Evolutionary conservation across 805 yeast genomes (phyloP).

Genomic region (Grigorovia humatica): DNA sequence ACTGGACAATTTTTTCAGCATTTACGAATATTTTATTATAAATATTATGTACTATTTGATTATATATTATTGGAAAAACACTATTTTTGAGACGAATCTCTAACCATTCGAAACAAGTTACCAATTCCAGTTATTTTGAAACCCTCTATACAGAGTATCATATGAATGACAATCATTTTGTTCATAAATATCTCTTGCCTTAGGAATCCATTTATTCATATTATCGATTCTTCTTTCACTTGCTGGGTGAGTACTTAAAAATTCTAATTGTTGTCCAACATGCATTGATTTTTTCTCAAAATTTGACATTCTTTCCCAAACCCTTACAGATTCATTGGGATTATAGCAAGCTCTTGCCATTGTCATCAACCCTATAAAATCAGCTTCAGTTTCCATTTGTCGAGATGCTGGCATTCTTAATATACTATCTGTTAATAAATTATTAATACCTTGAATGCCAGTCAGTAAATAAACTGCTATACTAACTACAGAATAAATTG

Average conservation of each 20-base stretch:
- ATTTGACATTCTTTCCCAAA: constrained; percentile 76
- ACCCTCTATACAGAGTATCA: constrained; percentile 12
- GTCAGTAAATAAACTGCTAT: constrained; percentile 47
- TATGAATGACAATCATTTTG: constrained; percentile 23
- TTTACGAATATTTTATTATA: not conserved
- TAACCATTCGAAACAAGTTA: not conserved
- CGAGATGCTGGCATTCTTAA: constrained; percentile 78
- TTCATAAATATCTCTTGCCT: constrained; percentile 27
- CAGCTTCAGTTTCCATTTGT: constrained; percentile 94
- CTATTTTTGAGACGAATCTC: too few species aligned
- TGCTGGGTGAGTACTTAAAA: constrained; percentile 85
- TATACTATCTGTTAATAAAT: constrained; percentile 43
- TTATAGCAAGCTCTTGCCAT: constrained; percentile 86
- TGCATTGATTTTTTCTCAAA: constrained; percentile 32
- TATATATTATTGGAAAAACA: not conserved
- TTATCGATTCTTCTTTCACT: constrained; percentile 60
- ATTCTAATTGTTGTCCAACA: constrained; percentile 37
- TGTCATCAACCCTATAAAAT: constrained; percentile 82
- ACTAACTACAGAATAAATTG: constrained; percentile 51
- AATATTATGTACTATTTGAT: not conserved
- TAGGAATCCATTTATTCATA: constrained; percentile 58
- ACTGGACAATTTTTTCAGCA: not conserved
- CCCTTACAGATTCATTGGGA: constrained; percentile 57
- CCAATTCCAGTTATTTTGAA: constrained; percentile 3
- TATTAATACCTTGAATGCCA: constrained; percentile 45